Percentiles rank a stretch among this genome's conserved stretches.
Evolutionary conservation across 164 flowering plant species (phyloP).

Genomic region (Houttuynia cordata): DNA sequence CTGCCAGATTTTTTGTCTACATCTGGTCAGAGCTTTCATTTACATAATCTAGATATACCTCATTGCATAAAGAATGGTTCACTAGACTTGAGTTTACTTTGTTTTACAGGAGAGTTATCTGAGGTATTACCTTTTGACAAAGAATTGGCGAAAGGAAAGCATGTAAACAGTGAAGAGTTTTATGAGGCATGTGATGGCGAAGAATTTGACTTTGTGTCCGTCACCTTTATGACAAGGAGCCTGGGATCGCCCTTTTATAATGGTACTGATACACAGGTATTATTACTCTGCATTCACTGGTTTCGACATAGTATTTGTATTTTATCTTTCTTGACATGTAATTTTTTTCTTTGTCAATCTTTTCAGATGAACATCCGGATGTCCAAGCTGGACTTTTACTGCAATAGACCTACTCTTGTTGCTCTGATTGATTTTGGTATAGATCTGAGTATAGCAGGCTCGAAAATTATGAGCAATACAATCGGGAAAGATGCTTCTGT

Average conservation of each 20-base stretch:
- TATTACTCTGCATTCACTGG: neutral
- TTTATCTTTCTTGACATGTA: neutral
- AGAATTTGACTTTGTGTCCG: slow-evolving; percentile 68
- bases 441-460: slow-evolving; percentile 39
- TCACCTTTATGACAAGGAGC: slow-evolving; percentile 46
- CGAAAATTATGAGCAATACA: slow-evolving; percentile 8
- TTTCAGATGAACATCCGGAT: slow-evolving; percentile 85
- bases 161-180: slow-evolving; percentile 38
- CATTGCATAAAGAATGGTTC: slow-evolving; percentile 3
- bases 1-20: slow-evolving; percentile 57
- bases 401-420: slow-evolving; percentile 90
- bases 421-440: slow-evolving; percentile 85
- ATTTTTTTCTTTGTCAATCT: slow-evolving; percentile 1
- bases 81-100: slow-evolving; percentile 7
- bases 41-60: slow-evolving; percentile 18
- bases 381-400: slow-evolving; percentile 89
- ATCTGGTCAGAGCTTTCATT: slow-evolving; percentile 22
- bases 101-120: slow-evolving; percentile 20
- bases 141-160: slow-evolving; percentile 30
- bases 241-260: slow-evolving; percentile 64
- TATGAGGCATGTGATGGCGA: slow-evolving; percentile 63
- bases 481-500: slow-evolving; percentile 8
- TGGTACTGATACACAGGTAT: slow-evolving; percentile 90
- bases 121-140: slow-evolving; percentile 28
- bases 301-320: neutral